These are phyloP conservation scores for Pichia sp. DNA, from an alignment of 1,139 yeast genomes.

Conservation along the genomic window DNA sequence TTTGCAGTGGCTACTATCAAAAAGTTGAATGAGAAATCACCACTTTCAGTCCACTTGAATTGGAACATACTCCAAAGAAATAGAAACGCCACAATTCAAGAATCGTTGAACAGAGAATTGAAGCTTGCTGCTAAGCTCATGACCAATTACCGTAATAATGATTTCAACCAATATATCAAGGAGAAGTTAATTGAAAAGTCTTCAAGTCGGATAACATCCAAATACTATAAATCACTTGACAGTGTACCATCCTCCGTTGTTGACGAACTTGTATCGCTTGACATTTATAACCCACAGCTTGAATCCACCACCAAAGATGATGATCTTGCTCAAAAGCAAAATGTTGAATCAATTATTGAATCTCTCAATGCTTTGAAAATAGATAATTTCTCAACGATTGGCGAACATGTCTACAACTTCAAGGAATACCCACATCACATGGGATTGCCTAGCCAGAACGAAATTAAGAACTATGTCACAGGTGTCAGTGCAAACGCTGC, in stretches of 20 bases:
- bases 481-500: constrained; percentile 39
- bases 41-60: constrained; percentile 72
- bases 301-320: constrained; percentile 2
- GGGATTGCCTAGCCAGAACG: constrained; percentile 71
- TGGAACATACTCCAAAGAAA: constrained; percentile 65
- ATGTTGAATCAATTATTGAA: constrained; percentile 16
- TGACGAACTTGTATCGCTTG: constrained; percentile 22
- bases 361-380: constrained; percentile 29
- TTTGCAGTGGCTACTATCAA: constrained; percentile 60
- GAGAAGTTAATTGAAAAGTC: constrained; percentile 49
- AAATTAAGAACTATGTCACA: constrained; percentile 50
- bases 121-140: constrained; percentile 72
- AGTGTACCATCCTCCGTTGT: constrained; percentile 27
- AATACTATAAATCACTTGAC: constrained; percentile 29
- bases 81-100: constrained; percentile 47
- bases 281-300: constrained; percentile 19
- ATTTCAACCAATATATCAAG: constrained; percentile 70
- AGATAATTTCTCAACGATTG: constrained; percentile 22
- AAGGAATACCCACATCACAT: constrained; percentile 58
- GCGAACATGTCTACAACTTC: constrained; percentile 43
- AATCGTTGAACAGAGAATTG: constrained; percentile 69
- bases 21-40: constrained; percentile 57
- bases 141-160: constrained; percentile 49
- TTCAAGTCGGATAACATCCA: constrained; percentile 18
- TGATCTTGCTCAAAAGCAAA: constrained; percentile 8